phyloP scores from a whole-genome alignment of 192 early-diverging fungal genomes.

The Podochytrium sp. region DNA sequence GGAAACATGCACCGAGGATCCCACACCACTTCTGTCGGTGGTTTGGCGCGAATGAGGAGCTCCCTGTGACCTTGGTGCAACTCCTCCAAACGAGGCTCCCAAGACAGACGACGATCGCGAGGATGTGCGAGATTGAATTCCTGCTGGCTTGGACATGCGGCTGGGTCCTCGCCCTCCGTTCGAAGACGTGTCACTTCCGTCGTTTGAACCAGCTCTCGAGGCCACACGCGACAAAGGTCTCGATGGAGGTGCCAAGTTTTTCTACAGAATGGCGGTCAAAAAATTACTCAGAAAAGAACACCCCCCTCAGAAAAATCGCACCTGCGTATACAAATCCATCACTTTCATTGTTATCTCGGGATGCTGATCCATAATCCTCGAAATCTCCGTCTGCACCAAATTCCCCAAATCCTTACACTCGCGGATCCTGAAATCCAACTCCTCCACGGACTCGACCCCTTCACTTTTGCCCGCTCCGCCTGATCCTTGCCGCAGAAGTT shows the following conservation, averaged over 20 bases:
- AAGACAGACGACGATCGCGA: conserved; percentile 15
- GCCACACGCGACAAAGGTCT: conserved; percentile 46
- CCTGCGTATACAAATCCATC: conserved; percentile 42
- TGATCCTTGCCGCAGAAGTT: conserved; percentile 36
- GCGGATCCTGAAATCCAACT: conserved; percentile 51
- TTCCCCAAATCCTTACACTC: conserved; percentile 52
- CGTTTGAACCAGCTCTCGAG: conserved; percentile 47
- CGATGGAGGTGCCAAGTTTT: conserved; percentile 50
- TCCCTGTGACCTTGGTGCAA: background rate
- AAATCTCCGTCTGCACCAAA: conserved; percentile 44
- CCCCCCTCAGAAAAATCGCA: conserved; percentile 11
- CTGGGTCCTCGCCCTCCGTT: background rate
- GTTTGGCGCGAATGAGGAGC: conserved; percentile 8
- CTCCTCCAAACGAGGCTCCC: conserved; percentile 19
- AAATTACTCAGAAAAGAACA: background rate
- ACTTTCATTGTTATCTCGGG: conserved; percentile 45
- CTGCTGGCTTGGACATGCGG: background rate
- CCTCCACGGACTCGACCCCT: conserved; percentile 28
- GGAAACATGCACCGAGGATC: conserved; percentile 27
- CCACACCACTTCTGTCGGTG: background rate
- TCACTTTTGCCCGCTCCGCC: background rate
- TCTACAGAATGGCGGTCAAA: conserved; percentile 11
- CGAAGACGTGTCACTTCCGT: conserved; percentile 31
- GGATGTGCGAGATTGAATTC: conserved; percentile 1
- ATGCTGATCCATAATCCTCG: conserved; percentile 38